Evolutionary conservation across 805 yeast species (phyloP).

Genomic region (Jamesozyma spencerorum): DNA sequence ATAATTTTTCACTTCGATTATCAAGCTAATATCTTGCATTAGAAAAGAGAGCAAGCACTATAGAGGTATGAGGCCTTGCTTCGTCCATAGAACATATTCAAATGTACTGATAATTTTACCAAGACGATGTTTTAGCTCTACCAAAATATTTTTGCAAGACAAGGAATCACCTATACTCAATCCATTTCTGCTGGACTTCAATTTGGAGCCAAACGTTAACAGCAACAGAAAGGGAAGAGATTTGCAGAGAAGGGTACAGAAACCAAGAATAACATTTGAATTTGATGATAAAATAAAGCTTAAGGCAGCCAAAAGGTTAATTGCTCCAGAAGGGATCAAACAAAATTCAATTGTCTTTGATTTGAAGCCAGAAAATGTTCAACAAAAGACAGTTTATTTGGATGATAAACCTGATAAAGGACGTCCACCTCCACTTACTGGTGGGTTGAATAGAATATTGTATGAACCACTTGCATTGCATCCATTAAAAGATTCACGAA

Average conservation of each 20-base stretch:
- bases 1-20: no score
- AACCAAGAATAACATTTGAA: neutral
- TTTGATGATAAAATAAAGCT: neutral
- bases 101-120: no score
- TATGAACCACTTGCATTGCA: constrained; percentile 73
- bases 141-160: no score
- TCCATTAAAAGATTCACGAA: constrained; percentile 66
- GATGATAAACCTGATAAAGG: constrained; percentile 3
- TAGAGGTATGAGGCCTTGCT: no score
- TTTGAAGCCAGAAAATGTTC: constrained; percentile 4
- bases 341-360: constrained; percentile 3
- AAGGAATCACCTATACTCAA: no score
- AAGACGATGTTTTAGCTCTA: no score
- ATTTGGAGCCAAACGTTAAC: no score
- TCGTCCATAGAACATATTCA: no score
- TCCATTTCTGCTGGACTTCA: no score
- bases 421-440: constrained; percentile 46
- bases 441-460: constrained; percentile 59
- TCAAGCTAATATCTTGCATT: no score
- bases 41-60: no score
- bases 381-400: constrained; percentile 11
- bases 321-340: neutral
- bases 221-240: neutral
- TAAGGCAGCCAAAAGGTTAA: neutral
- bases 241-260: no score